Percentiles rank a stretch among this genome's conserved stretches.
Conservation (phyloP, 495 filamentous ascomycete species). For the Aspergillus steynii region DNA sequence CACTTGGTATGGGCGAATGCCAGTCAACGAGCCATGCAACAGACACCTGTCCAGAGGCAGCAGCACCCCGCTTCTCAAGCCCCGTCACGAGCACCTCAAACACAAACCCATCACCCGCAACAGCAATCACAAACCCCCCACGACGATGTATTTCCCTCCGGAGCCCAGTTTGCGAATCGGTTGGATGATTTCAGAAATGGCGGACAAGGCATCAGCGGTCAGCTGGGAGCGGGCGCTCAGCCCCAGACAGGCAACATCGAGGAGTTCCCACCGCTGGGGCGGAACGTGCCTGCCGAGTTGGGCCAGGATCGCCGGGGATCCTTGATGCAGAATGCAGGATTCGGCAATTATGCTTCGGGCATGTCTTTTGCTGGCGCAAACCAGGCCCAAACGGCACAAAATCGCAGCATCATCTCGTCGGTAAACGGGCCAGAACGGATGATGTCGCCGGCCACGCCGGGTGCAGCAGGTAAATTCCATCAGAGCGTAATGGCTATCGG, state of each 20-base stretch:
- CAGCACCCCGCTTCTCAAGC: constrained; percentile 55
- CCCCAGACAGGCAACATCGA: constrained; percentile 70
- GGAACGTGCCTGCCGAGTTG: constrained; percentile 68
- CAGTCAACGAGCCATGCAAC: constrained; percentile 55
- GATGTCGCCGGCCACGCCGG: constrained; percentile 30
- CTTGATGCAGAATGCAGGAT: constrained; percentile 65
- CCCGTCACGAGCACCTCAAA: constrained; percentile 50
- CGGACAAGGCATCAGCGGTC: constrained; percentile 59
- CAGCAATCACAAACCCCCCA: constrained; percentile 62
- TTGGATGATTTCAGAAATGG: constrained; percentile 60
- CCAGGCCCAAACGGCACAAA: constrained; percentile 30
- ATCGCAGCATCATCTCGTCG: constrained; percentile 29
- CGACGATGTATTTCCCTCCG: constrained; percentile 53
- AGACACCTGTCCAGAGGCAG: constrained; percentile 66
- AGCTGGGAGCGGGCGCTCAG: constrained; percentile 56
- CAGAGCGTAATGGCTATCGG: neutral
- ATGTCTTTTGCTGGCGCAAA: constrained; percentile 41
- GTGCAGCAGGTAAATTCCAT: constrained; percentile 19
- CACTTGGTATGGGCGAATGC: constrained; percentile 70
- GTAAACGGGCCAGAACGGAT: constrained; percentile 38
- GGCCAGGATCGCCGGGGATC: constrained; percentile 64
- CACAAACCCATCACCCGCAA: constrained; percentile 51
- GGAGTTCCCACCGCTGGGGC: constrained; percentile 81
- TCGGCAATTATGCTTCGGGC: constrained; percentile 55
- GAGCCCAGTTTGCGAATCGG: constrained; percentile 54